Base-by-base conservation (phyloP, 768 basidiomycete species). In the Tephrocybe rancida region DNA sequence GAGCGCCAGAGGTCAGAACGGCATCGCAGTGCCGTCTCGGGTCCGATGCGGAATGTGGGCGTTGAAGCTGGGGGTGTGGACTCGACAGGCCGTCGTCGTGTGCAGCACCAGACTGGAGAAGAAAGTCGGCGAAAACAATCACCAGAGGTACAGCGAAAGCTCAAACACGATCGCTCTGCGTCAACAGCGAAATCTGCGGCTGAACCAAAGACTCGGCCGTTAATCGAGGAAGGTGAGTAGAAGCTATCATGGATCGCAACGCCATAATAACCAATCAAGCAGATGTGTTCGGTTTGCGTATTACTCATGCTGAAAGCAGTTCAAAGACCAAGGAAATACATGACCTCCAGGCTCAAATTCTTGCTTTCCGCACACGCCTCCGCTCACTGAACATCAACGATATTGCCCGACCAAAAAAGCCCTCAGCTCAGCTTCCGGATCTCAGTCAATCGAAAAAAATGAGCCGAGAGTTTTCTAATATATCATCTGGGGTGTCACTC, bases 351-450 rank as follows among this genome's bases (percentile, higher is more conserved):
- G 65, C 70, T 22, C 76, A 70, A 26, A 78, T 91, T 38, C 64
- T 81, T 44, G 67, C 69, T 1, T 70, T 89, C 24, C 78, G 87
- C 50, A 87, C 79, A 61, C 77, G 81, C 11, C 70, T 92, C 27
- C 80, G 79, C 39, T 79, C 83, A 8, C 74, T 92, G 55, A 78
- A 75, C 49, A 81, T 91, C 57, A 81, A 82, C 43, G 78, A 82
- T 37, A 64, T 74, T 35, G 76, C 79, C 16, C 76, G 76, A 21
- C 81, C 86, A 5, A 67, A 66, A 8, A 68, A 68, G 48, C 45
- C 72, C 8, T 70, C 78, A n/a, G 56, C 73, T 21, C 64, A 67
- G 25, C 74, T 92, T 30, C 89, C 88, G 1, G 76, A 72, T 5
- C 58, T 73, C 51, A 78, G 77, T 3, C 75, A 82, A 37, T 74